Conservation (phyloP, 305 asterid genomes). For the Euphrasia arctica region DNA sequence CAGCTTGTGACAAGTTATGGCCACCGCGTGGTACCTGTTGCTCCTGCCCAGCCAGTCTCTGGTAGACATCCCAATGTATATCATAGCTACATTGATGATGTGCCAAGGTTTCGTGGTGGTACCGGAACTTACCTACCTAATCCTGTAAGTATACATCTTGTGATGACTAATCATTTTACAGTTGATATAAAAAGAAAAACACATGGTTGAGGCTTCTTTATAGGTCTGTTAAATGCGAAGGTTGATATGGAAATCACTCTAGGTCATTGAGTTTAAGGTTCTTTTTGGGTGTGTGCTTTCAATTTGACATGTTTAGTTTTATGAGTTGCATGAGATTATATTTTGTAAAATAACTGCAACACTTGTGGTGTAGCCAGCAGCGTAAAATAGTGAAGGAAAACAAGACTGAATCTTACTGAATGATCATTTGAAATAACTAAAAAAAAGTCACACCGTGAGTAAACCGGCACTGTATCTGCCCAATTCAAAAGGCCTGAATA, state of each 20-base stretch:
- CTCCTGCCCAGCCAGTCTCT: constrained; percentile 65
- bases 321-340: neutral
- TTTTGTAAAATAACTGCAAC: neutral
- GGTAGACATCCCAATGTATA: constrained; percentile 62
- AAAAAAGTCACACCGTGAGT: neutral
- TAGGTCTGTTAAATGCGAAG: no score
- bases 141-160: constrained; percentile 58
- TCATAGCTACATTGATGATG: constrained; percentile 63
- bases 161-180: constrained; percentile 9
- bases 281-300: neutral
- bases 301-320: neutral
- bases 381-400: neutral
- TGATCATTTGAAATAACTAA: neutral
- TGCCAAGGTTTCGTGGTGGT: constrained; percentile 84
- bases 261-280: neutral
- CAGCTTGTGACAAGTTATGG: constrained; percentile 68
- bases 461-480: neutral
- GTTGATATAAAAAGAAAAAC: no score
- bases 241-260: neutral
- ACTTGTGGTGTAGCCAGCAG: neutral
- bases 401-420: neutral
- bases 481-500: neutral
- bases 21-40: constrained; percentile 59
- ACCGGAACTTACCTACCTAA: constrained; percentile 98
- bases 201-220: no score